Conservation (phyloP, 441 rosid species). For the Mallotus japonicus region DNA sequence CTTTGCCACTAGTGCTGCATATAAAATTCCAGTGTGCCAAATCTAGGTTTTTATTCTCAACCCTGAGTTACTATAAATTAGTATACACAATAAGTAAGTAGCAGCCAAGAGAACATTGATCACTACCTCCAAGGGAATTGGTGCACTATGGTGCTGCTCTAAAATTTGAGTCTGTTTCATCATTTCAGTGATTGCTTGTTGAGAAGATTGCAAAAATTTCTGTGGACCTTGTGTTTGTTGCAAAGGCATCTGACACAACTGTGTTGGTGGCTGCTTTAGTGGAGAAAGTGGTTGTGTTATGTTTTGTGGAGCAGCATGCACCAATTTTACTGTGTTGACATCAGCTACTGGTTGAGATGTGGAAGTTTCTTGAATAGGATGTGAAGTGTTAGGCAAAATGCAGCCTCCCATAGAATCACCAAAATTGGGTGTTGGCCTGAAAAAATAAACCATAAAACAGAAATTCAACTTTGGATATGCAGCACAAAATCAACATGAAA, state of each 20-base stretch:
- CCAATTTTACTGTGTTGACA: slow-evolving; percentile 44
- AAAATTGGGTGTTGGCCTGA: slow-evolving; percentile 41
- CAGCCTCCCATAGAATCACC: slow-evolving; percentile 42
- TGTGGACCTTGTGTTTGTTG: slow-evolving; percentile 34
- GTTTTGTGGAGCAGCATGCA: slow-evolving; percentile 34
- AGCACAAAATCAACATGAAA: slow-evolving; percentile 16
- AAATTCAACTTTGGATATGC: slow-evolving; percentile 15
- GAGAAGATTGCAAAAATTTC: slow-evolving; percentile 46
- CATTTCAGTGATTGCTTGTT: slow-evolving; percentile 38
- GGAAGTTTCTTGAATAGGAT: slow-evolving; percentile 45
- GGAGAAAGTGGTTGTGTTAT: slow-evolving; percentile 43
- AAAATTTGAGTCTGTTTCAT: slow-evolving; percentile 37
- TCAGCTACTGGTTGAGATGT: slow-evolving; percentile 43
- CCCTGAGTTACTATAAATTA: too few relatives aligned
- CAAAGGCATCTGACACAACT: slow-evolving; percentile 38
- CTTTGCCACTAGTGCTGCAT: slow-evolving; percentile 1
- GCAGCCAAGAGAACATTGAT: slow-evolving; percentile 10
- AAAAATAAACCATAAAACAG: slow-evolving; percentile 14
- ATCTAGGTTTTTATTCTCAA: not conserved
- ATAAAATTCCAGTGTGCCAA: slow-evolving; percentile 5
- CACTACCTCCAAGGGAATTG: slow-evolving; percentile 43
- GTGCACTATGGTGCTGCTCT: slow-evolving; percentile 43
- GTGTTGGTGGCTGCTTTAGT: slow-evolving; percentile 37
- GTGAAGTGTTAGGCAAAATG: slow-evolving; percentile 44
- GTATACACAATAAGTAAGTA: not conserved